A percentile compares a stretch with the other conserved stretches of the same genome.
These are phyloP conservation scores for Scheffersomyces ergatensis DNA, from an alignment of 805 yeast species.

Conservation along the genomic window DNA sequence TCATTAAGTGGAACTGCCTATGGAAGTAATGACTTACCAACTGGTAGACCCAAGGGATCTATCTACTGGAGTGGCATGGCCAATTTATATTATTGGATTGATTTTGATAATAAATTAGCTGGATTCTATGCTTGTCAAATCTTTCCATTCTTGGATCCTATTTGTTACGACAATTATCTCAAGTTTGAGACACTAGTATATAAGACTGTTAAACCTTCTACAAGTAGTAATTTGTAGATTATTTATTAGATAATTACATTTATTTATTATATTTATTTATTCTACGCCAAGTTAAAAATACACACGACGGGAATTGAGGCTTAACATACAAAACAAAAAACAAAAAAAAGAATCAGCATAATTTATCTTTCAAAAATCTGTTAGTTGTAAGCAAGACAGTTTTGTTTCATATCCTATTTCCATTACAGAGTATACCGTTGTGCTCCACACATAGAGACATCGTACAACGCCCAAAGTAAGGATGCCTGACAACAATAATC, in stretches of 20 bases:
- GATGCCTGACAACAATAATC: neutral
- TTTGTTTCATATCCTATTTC: too few relatives aligned
- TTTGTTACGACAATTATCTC: constrained; percentile 13
- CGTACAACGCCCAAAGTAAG: too few relatives aligned
- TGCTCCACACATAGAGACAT: neutral
- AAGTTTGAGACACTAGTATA: constrained; percentile 26
- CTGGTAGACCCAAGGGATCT: constrained; percentile 35
- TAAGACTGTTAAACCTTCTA: constrained; percentile 4
- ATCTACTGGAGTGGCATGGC: constrained; percentile 41
- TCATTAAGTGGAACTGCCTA: constrained; percentile 35
- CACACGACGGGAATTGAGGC: too few relatives aligned
- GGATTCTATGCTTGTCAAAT: constrained; percentile 41
- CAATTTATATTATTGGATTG: constrained; percentile 40
- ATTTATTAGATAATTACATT: too few relatives aligned
- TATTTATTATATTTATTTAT: too few relatives aligned
- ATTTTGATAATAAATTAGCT: constrained; percentile 31
- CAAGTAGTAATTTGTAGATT: too few relatives aligned
- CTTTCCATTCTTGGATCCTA: constrained; percentile 30
- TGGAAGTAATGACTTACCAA: constrained; percentile 18
- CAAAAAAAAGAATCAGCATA: too few relatives aligned
- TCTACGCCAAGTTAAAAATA: too few relatives aligned
- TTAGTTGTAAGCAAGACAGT: too few relatives aligned
- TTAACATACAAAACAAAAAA: too few relatives aligned
- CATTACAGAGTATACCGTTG: neutral
- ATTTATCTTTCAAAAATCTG: too few relatives aligned